phyloP scores from a whole-genome alignment of 495 filamentous ascomycete genomes.

The Aspergillus carlsbadensis region DNA sequence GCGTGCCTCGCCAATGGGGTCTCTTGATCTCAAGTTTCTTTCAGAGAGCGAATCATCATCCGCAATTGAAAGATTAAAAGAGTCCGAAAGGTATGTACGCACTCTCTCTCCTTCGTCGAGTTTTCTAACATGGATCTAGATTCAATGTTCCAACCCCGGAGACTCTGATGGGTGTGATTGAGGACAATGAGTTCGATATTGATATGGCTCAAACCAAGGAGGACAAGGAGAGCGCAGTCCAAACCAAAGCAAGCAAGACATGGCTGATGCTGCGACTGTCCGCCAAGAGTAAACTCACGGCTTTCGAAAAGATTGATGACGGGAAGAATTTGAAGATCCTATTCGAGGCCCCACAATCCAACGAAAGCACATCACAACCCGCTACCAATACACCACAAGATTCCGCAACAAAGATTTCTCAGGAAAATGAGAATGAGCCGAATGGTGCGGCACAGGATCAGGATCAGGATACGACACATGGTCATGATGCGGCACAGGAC shows the following conservation, averaged over 20 bases:
- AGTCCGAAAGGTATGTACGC: constrained; percentile 55
- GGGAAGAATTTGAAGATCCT: constrained; percentile 62
- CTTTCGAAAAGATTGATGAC: constrained; percentile 85
- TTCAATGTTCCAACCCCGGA: constrained; percentile 54
- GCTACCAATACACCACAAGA: constrained; percentile 32
- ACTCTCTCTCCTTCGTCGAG: neutral
- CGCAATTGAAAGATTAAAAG: constrained; percentile 59
- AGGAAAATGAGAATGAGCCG: constrained; percentile 16
- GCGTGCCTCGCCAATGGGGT: constrained; percentile 64
- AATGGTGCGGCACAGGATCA: constrained; percentile 10
- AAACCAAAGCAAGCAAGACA: constrained; percentile 76
- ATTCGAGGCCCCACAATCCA: constrained; percentile 40
- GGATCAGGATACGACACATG: no score
- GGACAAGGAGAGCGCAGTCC: constrained; percentile 62
- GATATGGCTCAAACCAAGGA: constrained; percentile 73
- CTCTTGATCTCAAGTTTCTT: constrained; percentile 74
- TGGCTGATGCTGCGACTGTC: constrained; percentile 86
- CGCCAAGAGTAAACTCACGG: constrained; percentile 63
- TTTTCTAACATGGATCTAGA: constrained; percentile 28
- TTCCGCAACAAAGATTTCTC: constrained; percentile 16
- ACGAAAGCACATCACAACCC: constrained; percentile 28
- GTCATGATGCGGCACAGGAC: constrained; percentile 5
- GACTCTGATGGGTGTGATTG: constrained; percentile 59
- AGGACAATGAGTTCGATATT: constrained; percentile 74
- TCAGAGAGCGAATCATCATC: constrained; percentile 55